Base-by-base conservation (phyloP, 169 alveolate species). In the Eimeria praecox region DNA sequence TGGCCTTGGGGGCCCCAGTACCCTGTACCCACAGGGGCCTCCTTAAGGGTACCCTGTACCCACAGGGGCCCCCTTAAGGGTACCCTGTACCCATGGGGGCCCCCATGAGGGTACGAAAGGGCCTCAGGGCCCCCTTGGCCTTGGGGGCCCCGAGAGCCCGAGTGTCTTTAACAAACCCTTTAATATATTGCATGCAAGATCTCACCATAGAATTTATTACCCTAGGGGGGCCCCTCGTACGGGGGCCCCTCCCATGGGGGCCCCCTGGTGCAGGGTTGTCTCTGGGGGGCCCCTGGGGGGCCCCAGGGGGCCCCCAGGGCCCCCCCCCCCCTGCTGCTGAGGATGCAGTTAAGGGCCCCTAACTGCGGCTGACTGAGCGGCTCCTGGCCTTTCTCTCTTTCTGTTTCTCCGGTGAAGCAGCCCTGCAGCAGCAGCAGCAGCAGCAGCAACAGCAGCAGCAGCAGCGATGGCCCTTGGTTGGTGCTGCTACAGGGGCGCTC, bases 151-250 rank as follows among this genome's bases (percentile, higher is more conserved):
- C 75, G 33, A 30, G 30, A 8, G 40, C 33, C 75, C 30, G 33
- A 99, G 99, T 22, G 99, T 40, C 46, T 24, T 27, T 44, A 27
- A 35, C 80, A 2, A 69, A 69, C 80, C 77, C 33, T 20, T n/a
- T n/a, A n/a, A n/a, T n/a, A n/a, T n/a, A n/a, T n/a, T n/a, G n/a
- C n/a, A n/a, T n/a, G n/a, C n/a, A 66, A 66, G 14, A 24, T 30
- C 33, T 20, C 12, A 30, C 42, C 35, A 22, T 66, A 66, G 24
- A 66, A 14, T 16, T 30, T 2, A 24, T 24, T 14, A 18, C 33
- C 8, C 18, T 64, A n/a, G 75, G 85, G 85, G 52, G 52, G 44
- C 85, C 49, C 49, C 22, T 75, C 40, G 6, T 18, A 75, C 56
- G 4, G 56, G 87, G 35, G 59, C 56, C 87, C 59, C 33, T 35